Conservation (phyloP, 2,329 filamentous ascomycete species). For the Xylogone sp. region DNA sequence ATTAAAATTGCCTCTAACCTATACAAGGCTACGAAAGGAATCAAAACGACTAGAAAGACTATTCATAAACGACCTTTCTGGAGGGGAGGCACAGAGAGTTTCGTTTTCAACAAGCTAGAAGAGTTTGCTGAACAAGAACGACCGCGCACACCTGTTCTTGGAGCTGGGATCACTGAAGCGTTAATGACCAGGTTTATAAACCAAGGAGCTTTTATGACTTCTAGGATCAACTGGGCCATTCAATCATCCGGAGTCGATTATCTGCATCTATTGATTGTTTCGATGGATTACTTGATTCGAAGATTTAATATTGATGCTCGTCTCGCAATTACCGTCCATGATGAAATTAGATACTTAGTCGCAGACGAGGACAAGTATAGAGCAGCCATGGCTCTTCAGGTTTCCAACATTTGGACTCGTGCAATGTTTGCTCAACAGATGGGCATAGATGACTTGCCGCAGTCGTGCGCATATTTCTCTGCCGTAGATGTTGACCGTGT, state of each 20-base stretch:
- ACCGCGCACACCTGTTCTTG: conserved; percentile 86
- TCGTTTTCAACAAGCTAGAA: conserved; percentile 97
- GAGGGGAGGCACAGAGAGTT: conserved; percentile 93
- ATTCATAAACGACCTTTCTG: conserved; percentile 79
- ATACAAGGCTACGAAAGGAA: conserved; percentile 86
- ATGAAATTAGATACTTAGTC: conserved; percentile 94
- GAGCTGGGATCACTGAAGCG: conserved; percentile 93
- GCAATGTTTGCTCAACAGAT: conserved; percentile 98
- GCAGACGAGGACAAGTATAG: conserved; percentile 82
- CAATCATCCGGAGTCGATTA: conserved; percentile 98
- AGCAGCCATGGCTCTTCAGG: conserved; percentile 86
- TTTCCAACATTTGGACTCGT: conserved; percentile 93
- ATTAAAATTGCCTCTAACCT: conserved; percentile 71
- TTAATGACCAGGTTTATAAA: conserved; percentile 83
- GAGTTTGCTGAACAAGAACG: conserved; percentile 94
- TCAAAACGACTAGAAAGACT: conserved; percentile 71
- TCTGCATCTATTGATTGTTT: conserved; percentile 85
- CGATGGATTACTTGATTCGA: conserved; percentile 89
- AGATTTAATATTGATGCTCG: conserved; percentile 83
- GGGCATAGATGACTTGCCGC: conserved; percentile 90
- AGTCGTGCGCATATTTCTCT: conserved; percentile 92
- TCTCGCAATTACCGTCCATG: conserved; percentile 90
- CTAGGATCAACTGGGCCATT: conserved; percentile 98
- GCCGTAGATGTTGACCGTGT: conserved; percentile 94
- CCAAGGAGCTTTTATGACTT: conserved; percentile 90